These are phyloP conservation scores for Candida quercuum DNA, from an alignment of 805 yeast genomes.

Conservation along the genomic window DNA sequence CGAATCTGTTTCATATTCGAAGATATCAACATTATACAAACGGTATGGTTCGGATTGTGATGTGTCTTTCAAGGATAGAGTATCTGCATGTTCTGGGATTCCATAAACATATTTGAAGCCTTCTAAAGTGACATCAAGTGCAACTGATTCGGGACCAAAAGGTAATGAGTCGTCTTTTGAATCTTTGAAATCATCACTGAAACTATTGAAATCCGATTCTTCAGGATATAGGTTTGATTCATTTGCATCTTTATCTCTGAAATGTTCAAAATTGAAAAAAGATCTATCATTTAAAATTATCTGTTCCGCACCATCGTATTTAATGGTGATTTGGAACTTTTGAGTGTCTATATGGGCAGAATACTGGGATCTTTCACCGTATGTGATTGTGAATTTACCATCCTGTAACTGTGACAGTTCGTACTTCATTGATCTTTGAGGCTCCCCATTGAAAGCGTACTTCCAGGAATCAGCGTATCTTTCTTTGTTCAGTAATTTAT, in stretches of 20 bases:
- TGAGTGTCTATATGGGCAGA: slow-evolving; percentile 36
- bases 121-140: slow-evolving; percentile 63
- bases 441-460: slow-evolving; percentile 46
- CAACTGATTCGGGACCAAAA: slow-evolving; percentile 87
- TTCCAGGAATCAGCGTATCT: slow-evolving; percentile 57
- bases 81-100: slow-evolving; percentile 95
- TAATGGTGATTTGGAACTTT: slow-evolving; percentile 49
- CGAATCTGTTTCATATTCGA: slow-evolving; percentile 83
- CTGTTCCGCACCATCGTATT: slow-evolving; percentile 38
- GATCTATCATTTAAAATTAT: slow-evolving; percentile 62
- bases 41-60: slow-evolving; percentile 66
- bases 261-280: slow-evolving; percentile 80
- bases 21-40: slow-evolving; percentile 87
- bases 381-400: slow-evolving; percentile 21
- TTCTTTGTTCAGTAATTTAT: slow-evolving; percentile 30
- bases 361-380: slow-evolving; percentile 37
- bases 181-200: slow-evolving; percentile 67
- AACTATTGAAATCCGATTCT: slow-evolving; percentile 64
- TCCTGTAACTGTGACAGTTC: slow-evolving; percentile 19
- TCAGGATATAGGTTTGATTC: slow-evolving; percentile 41
- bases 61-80: slow-evolving; percentile 71
- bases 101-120: slow-evolving; percentile 72
- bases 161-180: slow-evolving; percentile 60
- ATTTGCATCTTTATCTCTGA: slow-evolving; percentile 43
- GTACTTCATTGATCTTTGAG: slow-evolving; percentile 10